These are phyloP conservation scores for Serpula lacrymans DNA, from an alignment of 768 basidiomycete species.

Conservation along the genomic window DNA sequence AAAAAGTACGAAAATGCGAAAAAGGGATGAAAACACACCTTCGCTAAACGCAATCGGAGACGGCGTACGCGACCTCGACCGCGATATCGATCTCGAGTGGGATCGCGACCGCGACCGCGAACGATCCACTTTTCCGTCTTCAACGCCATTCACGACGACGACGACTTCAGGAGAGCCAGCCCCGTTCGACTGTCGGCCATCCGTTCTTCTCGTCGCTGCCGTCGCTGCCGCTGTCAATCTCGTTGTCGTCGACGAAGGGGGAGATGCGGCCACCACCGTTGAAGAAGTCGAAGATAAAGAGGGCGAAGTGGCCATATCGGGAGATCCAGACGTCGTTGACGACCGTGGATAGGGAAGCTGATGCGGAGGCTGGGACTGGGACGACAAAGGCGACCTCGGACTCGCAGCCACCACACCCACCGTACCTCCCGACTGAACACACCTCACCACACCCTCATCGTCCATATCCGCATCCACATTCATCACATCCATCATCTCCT, in stretches of 20 bases:
- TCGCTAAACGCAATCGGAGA: constrained; percentile 34
- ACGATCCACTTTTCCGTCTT: constrained; percentile 28
- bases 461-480: too few relatives aligned
- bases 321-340: constrained; percentile 50
- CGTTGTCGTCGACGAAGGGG: constrained; percentile 8
- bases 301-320: constrained; percentile 9
- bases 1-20: constrained; percentile 6
- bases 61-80: constrained; percentile 44
- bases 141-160: constrained; percentile 33
- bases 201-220: constrained; percentile 14
- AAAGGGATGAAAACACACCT: background rate
- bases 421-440: too few relatives aligned
- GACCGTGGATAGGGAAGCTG: too few relatives aligned
- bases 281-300: background rate
- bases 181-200: constrained; percentile 10
- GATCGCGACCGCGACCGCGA: constrained; percentile 30
- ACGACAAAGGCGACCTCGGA: constrained; percentile 33
- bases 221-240: constrained; percentile 3
- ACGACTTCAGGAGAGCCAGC: constrained; percentile 26
- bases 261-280: background rate
- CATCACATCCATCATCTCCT: too few relatives aligned
- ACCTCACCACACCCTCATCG: too few relatives aligned
- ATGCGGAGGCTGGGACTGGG: too few relatives aligned
- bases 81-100: constrained; percentile 29
- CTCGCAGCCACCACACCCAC: too few relatives aligned